Evolutionary conservation across 2,329 filamentous ascomycete genomes (phyloP).

Genomic region (Paecilomyces fulvus): DNA sequence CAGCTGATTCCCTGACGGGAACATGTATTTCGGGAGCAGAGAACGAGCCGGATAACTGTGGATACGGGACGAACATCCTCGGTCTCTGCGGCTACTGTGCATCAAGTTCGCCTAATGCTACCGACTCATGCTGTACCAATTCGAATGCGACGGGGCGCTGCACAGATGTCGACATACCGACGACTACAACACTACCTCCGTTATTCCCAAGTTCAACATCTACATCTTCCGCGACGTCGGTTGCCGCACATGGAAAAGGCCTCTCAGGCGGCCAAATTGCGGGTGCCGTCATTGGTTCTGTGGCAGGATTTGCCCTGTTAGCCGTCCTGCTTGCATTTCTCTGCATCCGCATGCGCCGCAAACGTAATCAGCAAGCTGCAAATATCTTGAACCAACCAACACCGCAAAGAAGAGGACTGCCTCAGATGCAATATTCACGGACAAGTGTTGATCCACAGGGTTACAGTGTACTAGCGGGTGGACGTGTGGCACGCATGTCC

Average conservation of each 20-base stretch:
- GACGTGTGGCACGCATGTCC: conserved; percentile 90
- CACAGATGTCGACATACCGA: conserved; percentile 66
- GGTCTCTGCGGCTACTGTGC: conserved; percentile 85
- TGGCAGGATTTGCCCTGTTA: conserved; percentile 64
- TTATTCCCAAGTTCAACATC: conserved; percentile 58
- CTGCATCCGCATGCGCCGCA: conserved; percentile 52
- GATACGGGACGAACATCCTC: conserved; percentile 61
- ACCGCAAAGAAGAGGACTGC: conserved; percentile 44
- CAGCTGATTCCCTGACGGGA: conserved; percentile 66
- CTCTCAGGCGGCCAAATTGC: conserved; percentile 50
- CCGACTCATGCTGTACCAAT: conserved; percentile 88
- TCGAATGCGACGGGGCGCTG: conserved; percentile 68
- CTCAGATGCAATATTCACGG: conserved; percentile 36
- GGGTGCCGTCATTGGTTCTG: conserved; percentile 45
- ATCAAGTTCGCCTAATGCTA: conserved; percentile 76
- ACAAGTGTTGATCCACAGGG: conserved; percentile 35
- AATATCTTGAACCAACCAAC: conserved; percentile 87
- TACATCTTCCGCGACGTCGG: conserved; percentile 44
- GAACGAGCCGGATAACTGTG: conserved; percentile 84
- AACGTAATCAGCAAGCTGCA: conserved; percentile 53
- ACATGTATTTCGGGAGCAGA: conserved; percentile 65
- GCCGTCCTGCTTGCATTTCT: conserved; percentile 51
- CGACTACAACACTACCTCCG: conserved; percentile 51
- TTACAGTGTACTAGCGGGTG: conserved; percentile 72
- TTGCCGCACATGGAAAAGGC: conserved; percentile 39